Conservation (phyloP, 371 early-diverging fungal genomes). For the Lichtheimia ornata region DNA sequence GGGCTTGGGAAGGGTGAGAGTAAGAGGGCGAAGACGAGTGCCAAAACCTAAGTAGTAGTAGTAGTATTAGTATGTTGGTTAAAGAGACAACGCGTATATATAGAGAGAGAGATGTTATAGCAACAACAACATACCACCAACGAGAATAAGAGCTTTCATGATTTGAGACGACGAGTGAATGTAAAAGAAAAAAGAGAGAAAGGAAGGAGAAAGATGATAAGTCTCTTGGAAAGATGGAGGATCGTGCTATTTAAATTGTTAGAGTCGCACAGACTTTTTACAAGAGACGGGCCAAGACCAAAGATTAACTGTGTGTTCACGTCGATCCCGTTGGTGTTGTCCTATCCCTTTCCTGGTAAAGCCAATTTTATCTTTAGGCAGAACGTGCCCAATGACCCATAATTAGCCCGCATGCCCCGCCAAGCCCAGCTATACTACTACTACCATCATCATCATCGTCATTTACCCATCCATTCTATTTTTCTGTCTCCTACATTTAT, state of each 20-base stretch:
- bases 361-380: conserved; percentile 2
- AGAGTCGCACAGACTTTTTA: neutral
- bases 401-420: neutral
- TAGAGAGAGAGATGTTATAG: neutral
- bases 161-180: conserved; percentile 17
- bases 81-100: conserved; percentile 1
- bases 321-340: conserved; percentile 3
- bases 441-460: too few species aligned
- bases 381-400: conserved; percentile 2
- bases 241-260: conserved; percentile 5
- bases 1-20: conserved; percentile 98
- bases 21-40: conserved; percentile 98
- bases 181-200: neutral
- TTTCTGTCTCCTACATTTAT: too few species aligned
- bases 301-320: neutral
- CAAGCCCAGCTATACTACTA: too few species aligned
- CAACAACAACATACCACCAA: conserved; percentile 78
- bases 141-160: conserved; percentile 98
- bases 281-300: conserved; percentile 1
- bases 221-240: conserved; percentile 10
- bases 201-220: neutral
- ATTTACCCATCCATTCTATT: too few species aligned
- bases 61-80: too few species aligned
- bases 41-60: conserved; percentile 86
- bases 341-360: neutral